Conservation (phyloP, 1,284 basidiomycete species). For the Neolentinus lepideus region DNA sequence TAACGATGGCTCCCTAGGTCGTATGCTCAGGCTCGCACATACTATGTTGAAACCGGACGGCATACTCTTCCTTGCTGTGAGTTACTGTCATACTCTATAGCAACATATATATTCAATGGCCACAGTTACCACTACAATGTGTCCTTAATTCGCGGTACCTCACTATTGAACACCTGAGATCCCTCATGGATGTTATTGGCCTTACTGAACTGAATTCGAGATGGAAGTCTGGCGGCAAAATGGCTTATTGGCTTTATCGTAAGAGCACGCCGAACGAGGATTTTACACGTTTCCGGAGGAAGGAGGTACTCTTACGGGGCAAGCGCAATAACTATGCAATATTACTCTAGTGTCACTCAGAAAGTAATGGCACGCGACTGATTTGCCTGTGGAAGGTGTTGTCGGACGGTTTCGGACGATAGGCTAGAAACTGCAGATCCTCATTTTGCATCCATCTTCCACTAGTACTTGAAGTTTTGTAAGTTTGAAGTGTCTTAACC, state of each 20-base stretch:
- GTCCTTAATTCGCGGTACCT: conserved; percentile 79
- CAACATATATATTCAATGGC: conserved; percentile 3
- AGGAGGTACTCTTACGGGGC: conserved; percentile 54
- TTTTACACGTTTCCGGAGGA: conserved; percentile 38
- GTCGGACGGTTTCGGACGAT: no score
- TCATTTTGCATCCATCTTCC: no score
- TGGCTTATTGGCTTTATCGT: conserved; percentile 69
- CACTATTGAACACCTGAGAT: conserved; percentile 46
- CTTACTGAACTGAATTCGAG: conserved; percentile 53
- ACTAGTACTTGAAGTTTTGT: no score
- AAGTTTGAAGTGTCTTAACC: no score
- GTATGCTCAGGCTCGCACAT: conserved; percentile 66
- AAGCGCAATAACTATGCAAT: conserved; percentile 80
- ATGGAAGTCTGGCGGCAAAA: conserved; percentile 64
- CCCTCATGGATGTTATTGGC: conserved; percentile 57
- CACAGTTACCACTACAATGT: conserved; percentile 75
- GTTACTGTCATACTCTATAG: conserved; percentile 17
- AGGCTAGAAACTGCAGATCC: no score
- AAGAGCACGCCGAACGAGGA: conserved; percentile 25
- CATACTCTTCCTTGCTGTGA: conserved; percentile 68
- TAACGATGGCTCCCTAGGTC: conserved; percentile 37
- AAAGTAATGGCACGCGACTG: no score
- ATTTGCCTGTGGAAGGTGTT: no score
- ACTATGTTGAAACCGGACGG: conserved; percentile 48
- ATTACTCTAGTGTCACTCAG: conserved; percentile 24